These are phyloP conservation scores for Urochloa ruziziensis DNA, from an alignment of 176 grass and related monocot genomes.

Conservation along the genomic window DNA sequence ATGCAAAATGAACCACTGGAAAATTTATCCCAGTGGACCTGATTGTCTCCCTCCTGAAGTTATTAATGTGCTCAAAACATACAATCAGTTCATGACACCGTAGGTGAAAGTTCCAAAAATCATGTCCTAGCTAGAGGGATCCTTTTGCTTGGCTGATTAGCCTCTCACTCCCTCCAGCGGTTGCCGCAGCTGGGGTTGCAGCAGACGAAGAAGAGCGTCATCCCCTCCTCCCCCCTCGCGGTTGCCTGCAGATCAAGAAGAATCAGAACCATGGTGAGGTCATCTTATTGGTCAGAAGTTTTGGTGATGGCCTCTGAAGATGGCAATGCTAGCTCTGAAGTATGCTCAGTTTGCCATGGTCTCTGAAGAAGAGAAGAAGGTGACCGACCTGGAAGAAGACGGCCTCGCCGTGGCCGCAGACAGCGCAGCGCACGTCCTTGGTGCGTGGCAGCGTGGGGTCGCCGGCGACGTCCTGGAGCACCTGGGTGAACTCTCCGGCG, in stretches of 20 bases:
- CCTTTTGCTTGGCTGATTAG: neutral
- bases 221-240: slow-evolving; percentile 70
- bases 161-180: slow-evolving; percentile 77
- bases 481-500: slow-evolving; percentile 72
- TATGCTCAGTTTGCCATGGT: neutral
- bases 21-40: neutral
- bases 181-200: slow-evolving; percentile 83
- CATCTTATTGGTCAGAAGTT: neutral
- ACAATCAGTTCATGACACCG: slow-evolving; percentile 25
- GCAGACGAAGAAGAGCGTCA: slow-evolving; percentile 84
- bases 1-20: neutral
- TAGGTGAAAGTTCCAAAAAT: slow-evolving; percentile 12
- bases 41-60: neutral
- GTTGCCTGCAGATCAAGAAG: slow-evolving; percentile 45
- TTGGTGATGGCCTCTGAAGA: neutral
- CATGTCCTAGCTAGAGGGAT: neutral
- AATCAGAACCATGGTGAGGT: neutral
- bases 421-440: slow-evolving; percentile 55
- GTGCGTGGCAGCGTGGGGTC: slow-evolving; percentile 86
- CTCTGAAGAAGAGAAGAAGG: neutral
- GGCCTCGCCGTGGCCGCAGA: slow-evolving; percentile 72
- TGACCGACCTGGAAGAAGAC: slow-evolving; percentile 79
- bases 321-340: neutral
- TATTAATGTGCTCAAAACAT: slow-evolving; percentile 8
- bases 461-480: slow-evolving; percentile 79